Percentiles rank a stretch among this genome's conserved stretches.
phyloP scores from a whole-genome alignment of 2,329 filamentous ascomycete genomes.

The Clonostachys sp. region DNA sequence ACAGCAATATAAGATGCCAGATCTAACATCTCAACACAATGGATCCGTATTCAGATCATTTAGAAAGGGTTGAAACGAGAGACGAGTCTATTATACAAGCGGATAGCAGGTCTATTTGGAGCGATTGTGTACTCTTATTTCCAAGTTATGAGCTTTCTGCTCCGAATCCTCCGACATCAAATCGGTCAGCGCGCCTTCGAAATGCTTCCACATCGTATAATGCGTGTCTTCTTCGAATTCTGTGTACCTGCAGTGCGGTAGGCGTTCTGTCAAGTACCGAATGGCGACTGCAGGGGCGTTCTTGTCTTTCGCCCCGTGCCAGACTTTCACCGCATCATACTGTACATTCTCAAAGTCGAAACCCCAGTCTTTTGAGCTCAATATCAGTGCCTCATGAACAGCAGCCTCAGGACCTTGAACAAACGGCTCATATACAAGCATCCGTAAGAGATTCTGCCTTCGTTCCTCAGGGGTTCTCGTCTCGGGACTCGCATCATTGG shows the following conservation, averaged over 20 bases:
- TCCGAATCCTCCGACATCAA: background rate
- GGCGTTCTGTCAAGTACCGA: constrained; percentile 24
- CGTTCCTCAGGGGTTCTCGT: constrained; percentile 4
- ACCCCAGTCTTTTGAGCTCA: constrained; percentile 18
- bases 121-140: too few species aligned
- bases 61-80: too few species aligned
- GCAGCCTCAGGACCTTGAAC: constrained; percentile 14
- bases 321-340: constrained; percentile 17
- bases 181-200: background rate
- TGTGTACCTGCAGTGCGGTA: constrained; percentile 22
- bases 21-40: too few species aligned
- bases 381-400: constrained; percentile 19
- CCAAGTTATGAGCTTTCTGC: too few species aligned
- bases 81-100: too few species aligned
- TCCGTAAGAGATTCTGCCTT: constrained; percentile 15
- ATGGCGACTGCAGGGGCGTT: constrained; percentile 24
- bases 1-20: too few species aligned
- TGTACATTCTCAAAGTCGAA: constrained; percentile 19
- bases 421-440: constrained; percentile 21
- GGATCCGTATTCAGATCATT: too few species aligned
- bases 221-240: constrained; percentile 20
- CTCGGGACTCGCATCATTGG: background rate
- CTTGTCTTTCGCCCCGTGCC: constrained; percentile 22
- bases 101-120: too few species aligned
- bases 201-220: background rate